phyloP scores from a whole-genome alignment of 805 yeast genomes.

The Candida nanaspora region DNA sequence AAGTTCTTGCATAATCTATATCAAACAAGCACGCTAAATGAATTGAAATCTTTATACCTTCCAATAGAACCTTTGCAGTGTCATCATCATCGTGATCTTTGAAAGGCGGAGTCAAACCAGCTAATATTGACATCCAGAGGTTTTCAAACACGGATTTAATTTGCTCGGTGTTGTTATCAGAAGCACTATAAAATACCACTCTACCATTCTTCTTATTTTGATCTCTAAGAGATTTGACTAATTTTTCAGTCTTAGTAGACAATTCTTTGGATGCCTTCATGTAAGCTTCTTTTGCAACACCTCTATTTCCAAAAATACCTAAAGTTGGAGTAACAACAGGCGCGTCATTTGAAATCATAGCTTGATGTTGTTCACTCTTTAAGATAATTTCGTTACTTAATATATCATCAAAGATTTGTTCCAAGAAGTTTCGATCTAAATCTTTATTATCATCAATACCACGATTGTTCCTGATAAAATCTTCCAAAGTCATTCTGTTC shows the following conservation, averaged over 20 bases:
- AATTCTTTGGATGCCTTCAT: conserved; percentile 89
- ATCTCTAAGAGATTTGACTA: conserved; percentile 60
- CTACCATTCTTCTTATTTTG: conserved; percentile 36
- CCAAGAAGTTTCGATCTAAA: conserved; percentile 66
- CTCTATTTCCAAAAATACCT: conserved; percentile 61
- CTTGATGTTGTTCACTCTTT: conserved; percentile 91
- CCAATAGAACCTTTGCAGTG: conserved; percentile 62
- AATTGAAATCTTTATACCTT: conserved; percentile 78
- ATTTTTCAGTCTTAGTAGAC: conserved; percentile 79
- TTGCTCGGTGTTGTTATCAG: conserved; percentile 67
- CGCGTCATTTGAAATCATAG: conserved; percentile 62
- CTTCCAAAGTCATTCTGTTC: conserved; percentile 80
- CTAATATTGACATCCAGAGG: conserved; percentile 94
- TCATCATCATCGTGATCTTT: conserved; percentile 78
- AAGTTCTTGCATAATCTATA: conserved; percentile 74
- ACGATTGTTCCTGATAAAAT: conserved; percentile 76
- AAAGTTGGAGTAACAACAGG: conserved; percentile 23
- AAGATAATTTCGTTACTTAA: conserved; percentile 79
- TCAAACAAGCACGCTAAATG: conserved; percentile 80
- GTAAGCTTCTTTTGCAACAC: conserved; percentile 72
- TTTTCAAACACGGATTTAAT: conserved; percentile 91
- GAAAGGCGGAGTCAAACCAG: conserved; percentile 91
- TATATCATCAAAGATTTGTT: conserved; percentile 70
- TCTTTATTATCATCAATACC: conserved; percentile 92
- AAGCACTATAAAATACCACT: conserved; percentile 66